These are phyloP conservation scores for Debaryomyces coudertii DNA, from an alignment of 1,139 yeast genomes.

Conservation along the genomic window DNA sequence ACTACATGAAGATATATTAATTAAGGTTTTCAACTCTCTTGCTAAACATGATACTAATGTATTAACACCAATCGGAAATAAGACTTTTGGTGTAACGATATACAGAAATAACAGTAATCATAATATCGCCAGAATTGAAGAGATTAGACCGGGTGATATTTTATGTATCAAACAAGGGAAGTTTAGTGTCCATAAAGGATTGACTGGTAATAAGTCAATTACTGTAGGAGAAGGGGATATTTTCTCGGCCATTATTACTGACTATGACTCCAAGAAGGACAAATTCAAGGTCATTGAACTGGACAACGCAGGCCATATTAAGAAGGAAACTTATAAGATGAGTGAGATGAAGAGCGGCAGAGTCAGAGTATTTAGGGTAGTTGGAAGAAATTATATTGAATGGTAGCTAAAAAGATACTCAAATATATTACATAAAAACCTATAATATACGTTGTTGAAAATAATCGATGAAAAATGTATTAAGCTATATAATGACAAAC, in stretches of 20 bases:
- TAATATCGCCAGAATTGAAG: constrained; percentile 61
- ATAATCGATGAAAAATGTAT: not conserved
- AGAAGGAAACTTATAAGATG: constrained; percentile 65
- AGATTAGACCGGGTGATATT: constrained; percentile 81
- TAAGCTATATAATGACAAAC: constrained; percentile 6
- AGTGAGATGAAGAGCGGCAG: constrained; percentile 79
- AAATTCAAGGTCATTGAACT: constrained; percentile 77
- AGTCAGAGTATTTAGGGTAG: constrained; percentile 70
- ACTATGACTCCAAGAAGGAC: constrained; percentile 73
- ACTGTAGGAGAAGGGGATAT: constrained; percentile 44
- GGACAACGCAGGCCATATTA: constrained; percentile 55
- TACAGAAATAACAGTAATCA: constrained; percentile 51
- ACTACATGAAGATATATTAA: constrained; percentile 32
- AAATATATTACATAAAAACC: not conserved
- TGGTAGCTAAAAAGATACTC: constrained; percentile 11
- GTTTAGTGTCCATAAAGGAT: constrained; percentile 69
- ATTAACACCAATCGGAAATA: constrained; percentile 63
- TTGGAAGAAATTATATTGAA: constrained; percentile 15
- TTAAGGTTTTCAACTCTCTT: constrained; percentile 19
- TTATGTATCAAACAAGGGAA: constrained; percentile 73
- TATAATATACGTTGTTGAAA: constrained; percentile 1
- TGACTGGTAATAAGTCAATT: constrained; percentile 42
- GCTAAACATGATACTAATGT: constrained; percentile 21
- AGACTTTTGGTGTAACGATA: constrained; percentile 73
- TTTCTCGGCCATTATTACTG: constrained; percentile 52